phyloP scores from a whole-genome alignment of 371 early-diverging fungal species.

The Circinella minor region DNA sequence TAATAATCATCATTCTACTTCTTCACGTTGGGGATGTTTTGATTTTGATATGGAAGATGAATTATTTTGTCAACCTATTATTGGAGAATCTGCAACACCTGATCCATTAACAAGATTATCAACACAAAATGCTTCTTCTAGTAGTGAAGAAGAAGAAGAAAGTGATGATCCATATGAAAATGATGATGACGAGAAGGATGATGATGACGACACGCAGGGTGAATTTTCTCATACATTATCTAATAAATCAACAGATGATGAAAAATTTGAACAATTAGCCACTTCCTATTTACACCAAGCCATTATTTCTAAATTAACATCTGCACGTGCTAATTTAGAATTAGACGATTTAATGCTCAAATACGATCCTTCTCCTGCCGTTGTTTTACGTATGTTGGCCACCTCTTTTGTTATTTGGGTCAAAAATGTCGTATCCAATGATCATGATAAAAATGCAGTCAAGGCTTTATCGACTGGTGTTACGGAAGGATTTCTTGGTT shows the following conservation, averaged over 20 bases:
- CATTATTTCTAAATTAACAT: slow-evolving; percentile 53
- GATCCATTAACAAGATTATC: slow-evolving; percentile 5
- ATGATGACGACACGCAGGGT: slow-evolving; percentile 25
- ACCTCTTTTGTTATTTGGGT: slow-evolving; percentile 48
- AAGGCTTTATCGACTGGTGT: slow-evolving; percentile 19
- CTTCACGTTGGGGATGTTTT: slow-evolving; percentile 18
- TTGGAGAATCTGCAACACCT: slow-evolving; percentile 15
- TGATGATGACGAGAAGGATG: slow-evolving; percentile 25
- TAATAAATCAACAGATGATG: slow-evolving; percentile 5
- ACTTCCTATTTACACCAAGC: slow-evolving; percentile 62
- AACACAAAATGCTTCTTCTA: neutral
- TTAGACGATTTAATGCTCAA: slow-evolving; percentile 63
- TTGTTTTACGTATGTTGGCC: slow-evolving; percentile 42
- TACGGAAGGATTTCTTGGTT: slow-evolving; percentile 35
- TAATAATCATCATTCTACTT: neutral
- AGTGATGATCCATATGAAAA: neutral
- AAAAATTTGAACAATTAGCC: slow-evolving; percentile 52
- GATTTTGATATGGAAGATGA: slow-evolving; percentile 22
- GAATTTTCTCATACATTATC: slow-evolving; percentile 2
- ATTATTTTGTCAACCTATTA: slow-evolving; percentile 15
- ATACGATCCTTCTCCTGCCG: slow-evolving; percentile 54
- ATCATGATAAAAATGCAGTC: slow-evolving; percentile 19
- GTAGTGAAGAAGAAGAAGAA: slow-evolving; percentile 15
- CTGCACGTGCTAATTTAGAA: slow-evolving; percentile 58
- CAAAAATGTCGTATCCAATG: slow-evolving; percentile 19